Evolutionary conservation across 768 basidiomycete genomes (phyloP).

Genomic region (Phaeolepiota aurea): DNA sequence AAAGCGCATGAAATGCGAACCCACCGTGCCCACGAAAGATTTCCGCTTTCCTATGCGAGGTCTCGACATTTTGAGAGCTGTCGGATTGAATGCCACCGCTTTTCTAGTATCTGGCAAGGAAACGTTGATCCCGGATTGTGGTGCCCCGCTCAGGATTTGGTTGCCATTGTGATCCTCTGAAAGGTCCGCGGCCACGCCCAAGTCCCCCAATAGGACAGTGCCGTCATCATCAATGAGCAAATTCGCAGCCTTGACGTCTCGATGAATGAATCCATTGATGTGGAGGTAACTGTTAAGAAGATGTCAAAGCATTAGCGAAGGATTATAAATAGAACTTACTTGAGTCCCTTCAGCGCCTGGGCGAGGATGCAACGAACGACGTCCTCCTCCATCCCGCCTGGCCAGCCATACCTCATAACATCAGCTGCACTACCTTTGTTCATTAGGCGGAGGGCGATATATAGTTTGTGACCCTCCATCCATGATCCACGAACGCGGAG

Average conservation of each 20-base stretch:
- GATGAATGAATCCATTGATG: slow-evolving; percentile 83
- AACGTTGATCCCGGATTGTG: slow-evolving; percentile 14
- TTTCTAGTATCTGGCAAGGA: slow-evolving; percentile 7
- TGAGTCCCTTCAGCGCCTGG: slow-evolving; percentile 83
- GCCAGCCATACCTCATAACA: slow-evolving; percentile 77
- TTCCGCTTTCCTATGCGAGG: slow-evolving; percentile 69
- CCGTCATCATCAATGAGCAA: slow-evolving; percentile 87
- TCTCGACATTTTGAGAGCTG: slow-evolving; percentile 17
- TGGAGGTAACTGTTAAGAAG: slow-evolving; percentile 62
- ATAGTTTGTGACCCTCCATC: slow-evolving; percentile 76
- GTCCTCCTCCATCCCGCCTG: slow-evolving; percentile 87
- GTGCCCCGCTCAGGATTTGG: slow-evolving; percentile 18
- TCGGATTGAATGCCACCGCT: slow-evolving; percentile 25
- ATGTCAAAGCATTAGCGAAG: slow-evolving; percentile 2
- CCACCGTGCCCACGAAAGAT: slow-evolving; percentile 86
- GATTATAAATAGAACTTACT: slow-evolving; percentile 35
- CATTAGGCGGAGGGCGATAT: slow-evolving; percentile 86
- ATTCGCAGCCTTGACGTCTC: slow-evolving; percentile 93
- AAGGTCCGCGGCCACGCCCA: slow-evolving; percentile 86
- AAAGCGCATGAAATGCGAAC: slow-evolving; percentile 11
- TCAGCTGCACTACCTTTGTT: slow-evolving; percentile 82
- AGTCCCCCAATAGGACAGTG: slow-evolving; percentile 84
- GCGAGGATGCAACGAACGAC: slow-evolving; percentile 78
- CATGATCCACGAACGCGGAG: slow-evolving; percentile 86
- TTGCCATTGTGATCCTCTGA: slow-evolving; percentile 48